Evolutionary conservation across 805 yeast genomes (phyloP).

Genomic region (Candida berthetii): DNA sequence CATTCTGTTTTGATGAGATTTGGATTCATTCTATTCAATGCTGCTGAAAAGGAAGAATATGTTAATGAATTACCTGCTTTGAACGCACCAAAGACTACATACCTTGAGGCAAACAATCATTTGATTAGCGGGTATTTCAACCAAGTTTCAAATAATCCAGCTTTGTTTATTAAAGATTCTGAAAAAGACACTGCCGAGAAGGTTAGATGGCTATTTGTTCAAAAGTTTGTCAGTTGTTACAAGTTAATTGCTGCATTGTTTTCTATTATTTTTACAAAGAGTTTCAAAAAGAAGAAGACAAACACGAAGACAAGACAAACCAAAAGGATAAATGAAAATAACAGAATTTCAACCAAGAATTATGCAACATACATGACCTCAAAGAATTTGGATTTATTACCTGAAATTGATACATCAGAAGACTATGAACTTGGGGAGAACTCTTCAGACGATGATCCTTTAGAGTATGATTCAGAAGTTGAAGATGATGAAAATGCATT

Average conservation of each 20-base stretch:
- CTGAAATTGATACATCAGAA: conserved; percentile 30
- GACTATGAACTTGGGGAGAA: conserved; percentile 12
- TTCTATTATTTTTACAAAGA: not conserved
- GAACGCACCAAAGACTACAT: conserved; percentile 43
- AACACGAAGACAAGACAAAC: not conserved
- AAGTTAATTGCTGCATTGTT: conserved; percentile 3
- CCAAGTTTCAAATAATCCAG: conserved; percentile 18
- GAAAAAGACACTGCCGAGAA: not conserved
- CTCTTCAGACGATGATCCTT: conserved; percentile 19
- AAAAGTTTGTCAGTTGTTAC: conserved; percentile 6
- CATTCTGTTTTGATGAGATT: conserved; percentile 53
- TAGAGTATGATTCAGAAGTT: conserved; percentile 24
- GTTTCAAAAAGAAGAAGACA: not conserved
- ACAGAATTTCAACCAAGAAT: conserved; percentile 9
- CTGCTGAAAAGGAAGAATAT: conserved; percentile 62
- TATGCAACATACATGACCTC: conserved; percentile 11
- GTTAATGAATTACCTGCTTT: conserved; percentile 50
- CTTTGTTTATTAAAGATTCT: conserved; percentile 1
- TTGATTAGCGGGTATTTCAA: conserved; percentile 17
- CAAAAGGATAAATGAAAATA: conserved; percentile 8
- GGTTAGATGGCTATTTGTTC: conserved; percentile 7
- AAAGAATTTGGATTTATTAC: conserved; percentile 6
- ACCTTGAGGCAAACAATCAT: conserved; percentile 35
- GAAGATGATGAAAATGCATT: conserved; percentile 18
- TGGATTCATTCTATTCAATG: conserved; percentile 59